Base-by-base conservation (phyloP, 192 early-diverging fungal genomes). In the Haplosporangium gracile region DNA sequence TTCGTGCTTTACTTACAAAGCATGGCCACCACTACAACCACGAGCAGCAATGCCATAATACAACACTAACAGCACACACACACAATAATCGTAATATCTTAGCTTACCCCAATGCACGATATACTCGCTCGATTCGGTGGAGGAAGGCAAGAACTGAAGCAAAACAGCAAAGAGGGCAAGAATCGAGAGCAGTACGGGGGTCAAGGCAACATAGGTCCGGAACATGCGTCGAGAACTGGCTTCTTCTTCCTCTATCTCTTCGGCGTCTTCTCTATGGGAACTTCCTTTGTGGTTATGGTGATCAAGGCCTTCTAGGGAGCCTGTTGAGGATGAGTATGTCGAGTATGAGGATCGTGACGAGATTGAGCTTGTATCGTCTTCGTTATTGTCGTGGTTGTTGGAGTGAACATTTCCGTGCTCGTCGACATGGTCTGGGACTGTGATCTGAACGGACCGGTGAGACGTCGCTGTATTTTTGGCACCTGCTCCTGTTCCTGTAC, bases 101-200 rank as follows among this genome's bases (percentile, higher is more conserved):
- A 18, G 9, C 75, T 86, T 81, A 86, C 84, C 84, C 84, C 79
- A 86, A 29, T 65, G 84, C 13, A 81, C 47, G 11, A 72, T 77
- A 34, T 53, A 60, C 18, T 47, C 84, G 6, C 68, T 38, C 38
- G 32, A 57, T 29, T 65, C 60, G 60, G 60, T 32, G 60, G 60
- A 65, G 6, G 51, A 49, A 10, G 84, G 74, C 26, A 86, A 47
- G 2, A 86, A 38, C 53, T 81, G 78, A 2, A 86, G 26, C 13
- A 86, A 32, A 0, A 53, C 76, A 5, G 76, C 84, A 71, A 86
- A 86, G 10, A 78, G n/a, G 10, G 15, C 78, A 70, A 76, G 70
- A 29, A 86, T 81, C 8, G 84, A 73, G 3, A 80, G 36, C 71
- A 86, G 68, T 51, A 81, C 16, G 5, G 84, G 84, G 0, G 79